phyloP scores from a whole-genome alignment of 2,329 filamentous ascomycete genomes.

The Verticillium longisporum region DNA sequence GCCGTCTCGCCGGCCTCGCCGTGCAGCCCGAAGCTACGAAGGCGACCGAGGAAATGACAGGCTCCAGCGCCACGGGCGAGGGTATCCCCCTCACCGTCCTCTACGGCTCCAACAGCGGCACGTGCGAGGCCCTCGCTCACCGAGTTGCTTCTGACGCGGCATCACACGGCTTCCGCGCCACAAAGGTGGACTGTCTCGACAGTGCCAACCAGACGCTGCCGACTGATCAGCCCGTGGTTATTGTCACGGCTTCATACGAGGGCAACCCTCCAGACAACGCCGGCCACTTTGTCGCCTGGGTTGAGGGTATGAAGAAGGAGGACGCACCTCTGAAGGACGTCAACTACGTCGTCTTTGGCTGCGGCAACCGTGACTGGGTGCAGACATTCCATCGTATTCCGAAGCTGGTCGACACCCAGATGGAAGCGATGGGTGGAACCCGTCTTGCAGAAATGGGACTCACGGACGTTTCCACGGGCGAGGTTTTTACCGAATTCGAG shows the following conservation, averaged over 20 bases:
- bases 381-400: constrained; percentile 63
- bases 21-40: neutral
- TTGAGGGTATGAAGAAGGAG: constrained; percentile 42
- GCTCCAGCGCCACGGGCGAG: constrained; percentile 5
- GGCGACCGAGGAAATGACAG: neutral
- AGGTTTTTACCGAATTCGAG: constrained; percentile 64
- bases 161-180: constrained; percentile 46
- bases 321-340: constrained; percentile 42
- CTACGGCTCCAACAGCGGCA: constrained; percentile 64
- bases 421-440: constrained; percentile 29
- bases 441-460: constrained; percentile 40
- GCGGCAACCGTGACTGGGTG: constrained; percentile 49
- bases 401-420: constrained; percentile 48
- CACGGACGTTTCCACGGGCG: constrained; percentile 54
- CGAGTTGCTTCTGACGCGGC: constrained; percentile 48
- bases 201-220: constrained; percentile 49
- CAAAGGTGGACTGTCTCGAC: constrained; percentile 47
- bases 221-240: constrained; percentile 47
- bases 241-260: constrained; percentile 64
- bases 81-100: constrained; percentile 47
- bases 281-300: constrained; percentile 56
- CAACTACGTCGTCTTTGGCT: constrained; percentile 62
- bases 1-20: constrained; percentile 28
- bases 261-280: constrained; percentile 66
- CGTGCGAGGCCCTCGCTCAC: constrained; percentile 60